Percentiles rank a stretch among this genome's conserved stretches.
These are phyloP conservation scores for Eimeria acervulina DNA, from an alignment of 169 alveolate genomes.

Conservation along the genomic window DNA sequence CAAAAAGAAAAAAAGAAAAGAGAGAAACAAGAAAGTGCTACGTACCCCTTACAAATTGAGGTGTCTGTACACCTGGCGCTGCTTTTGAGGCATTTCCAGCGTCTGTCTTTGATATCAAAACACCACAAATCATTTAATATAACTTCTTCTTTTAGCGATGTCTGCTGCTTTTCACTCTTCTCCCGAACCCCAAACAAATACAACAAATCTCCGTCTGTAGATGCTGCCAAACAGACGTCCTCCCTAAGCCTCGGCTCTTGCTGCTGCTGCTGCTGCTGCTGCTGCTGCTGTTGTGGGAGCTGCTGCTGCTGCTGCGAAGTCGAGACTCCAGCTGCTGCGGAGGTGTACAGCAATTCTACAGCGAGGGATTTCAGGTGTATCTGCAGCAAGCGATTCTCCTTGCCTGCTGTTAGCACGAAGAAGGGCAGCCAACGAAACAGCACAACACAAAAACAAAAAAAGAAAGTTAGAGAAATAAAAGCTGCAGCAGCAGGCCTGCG, in stretches of 20 bases:
- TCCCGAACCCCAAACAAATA: constrained; percentile 31
- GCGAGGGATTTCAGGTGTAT: not conserved
- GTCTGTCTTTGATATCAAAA: not conserved
- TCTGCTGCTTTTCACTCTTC: not conserved
- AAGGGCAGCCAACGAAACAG: not conserved
- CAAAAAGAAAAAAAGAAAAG: not conserved
- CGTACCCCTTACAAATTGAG: not conserved
- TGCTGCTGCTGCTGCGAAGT: not conserved
- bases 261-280: not conserved
- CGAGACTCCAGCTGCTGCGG: not conserved
- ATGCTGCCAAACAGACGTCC: not conserved
- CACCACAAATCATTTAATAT: not conserved
- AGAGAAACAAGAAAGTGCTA: not conserved
- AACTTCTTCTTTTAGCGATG: not conserved
- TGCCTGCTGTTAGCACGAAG: not conserved
- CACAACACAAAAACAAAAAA: not conserved
- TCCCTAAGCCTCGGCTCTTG: not conserved
- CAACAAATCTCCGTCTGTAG: not conserved
- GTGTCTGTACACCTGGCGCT: not conserved
- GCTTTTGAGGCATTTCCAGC: not conserved
- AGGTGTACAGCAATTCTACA: constrained; percentile 11
- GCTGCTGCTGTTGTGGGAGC: not conserved
- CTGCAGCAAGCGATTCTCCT: not conserved
- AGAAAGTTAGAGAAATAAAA: not conserved
- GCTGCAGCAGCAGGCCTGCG: not conserved